Conservation (phyloP, 2,329 filamentous ascomycete species). For the Calonectria crousiana region DNA sequence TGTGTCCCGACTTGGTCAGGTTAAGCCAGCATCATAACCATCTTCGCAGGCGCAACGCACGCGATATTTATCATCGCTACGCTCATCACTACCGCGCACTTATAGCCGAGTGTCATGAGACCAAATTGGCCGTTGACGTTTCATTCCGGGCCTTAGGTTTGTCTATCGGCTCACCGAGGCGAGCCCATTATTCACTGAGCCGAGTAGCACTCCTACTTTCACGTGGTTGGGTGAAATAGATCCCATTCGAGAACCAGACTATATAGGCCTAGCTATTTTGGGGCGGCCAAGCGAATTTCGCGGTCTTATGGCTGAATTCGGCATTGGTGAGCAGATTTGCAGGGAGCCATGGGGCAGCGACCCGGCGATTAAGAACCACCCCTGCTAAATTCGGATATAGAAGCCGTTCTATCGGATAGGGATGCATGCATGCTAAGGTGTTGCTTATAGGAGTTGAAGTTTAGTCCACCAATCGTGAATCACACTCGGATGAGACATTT, state of each 20-base stretch:
- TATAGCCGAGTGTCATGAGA: neutral
- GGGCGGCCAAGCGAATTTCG: neutral
- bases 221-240: neutral
- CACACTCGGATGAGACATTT: neutral
- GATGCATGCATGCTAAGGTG: neutral
- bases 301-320: conserved; percentile 12
- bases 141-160: conserved; percentile 2
- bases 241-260: neutral
- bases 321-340: conserved; percentile 9
- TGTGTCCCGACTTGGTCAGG: neutral
- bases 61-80: conserved; percentile 13
- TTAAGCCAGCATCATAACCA: neutral
- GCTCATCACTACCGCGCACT: neutral
- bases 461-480: conserved; percentile 5
- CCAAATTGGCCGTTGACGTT: conserved; percentile 22
- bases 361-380: neutral
- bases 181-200: neutral
- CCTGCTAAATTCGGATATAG: neutral
- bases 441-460: neutral
- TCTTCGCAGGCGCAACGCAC: neutral
- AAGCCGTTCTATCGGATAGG: neutral
- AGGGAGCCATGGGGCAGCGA: neutral
- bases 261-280: conserved; percentile 4
- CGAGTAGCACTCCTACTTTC: neutral
- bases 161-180: neutral